Percentiles rank a stretch among this genome's conserved stretches.
phyloP scores from a whole-genome alignment of 495 filamentous ascomycete species.

The Neurospora sp. region DNA sequence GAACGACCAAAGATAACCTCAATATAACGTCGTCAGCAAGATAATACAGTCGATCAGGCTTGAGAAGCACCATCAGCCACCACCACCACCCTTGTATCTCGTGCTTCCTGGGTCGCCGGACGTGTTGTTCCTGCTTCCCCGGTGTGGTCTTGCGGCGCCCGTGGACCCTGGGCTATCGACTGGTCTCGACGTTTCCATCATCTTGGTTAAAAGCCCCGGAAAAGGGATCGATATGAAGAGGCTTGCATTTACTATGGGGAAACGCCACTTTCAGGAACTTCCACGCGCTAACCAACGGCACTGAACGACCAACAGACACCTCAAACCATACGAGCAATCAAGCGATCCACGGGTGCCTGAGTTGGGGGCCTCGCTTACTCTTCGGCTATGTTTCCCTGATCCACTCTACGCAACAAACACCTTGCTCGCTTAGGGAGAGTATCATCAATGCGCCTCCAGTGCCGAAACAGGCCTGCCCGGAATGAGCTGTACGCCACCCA shows the following conservation, averaged over 20 bases:
- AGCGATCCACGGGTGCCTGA: neutral
- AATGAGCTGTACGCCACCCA: neutral
- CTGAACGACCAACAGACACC: neutral
- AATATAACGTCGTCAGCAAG: neutral
- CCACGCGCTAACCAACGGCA: neutral
- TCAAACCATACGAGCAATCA: neutral
- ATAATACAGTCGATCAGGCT: neutral
- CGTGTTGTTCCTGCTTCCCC: slow-evolving; percentile 8
- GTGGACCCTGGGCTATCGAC: neutral
- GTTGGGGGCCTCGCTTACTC: neutral
- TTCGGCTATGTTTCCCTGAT: neutral
- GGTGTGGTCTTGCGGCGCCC: slow-evolving; percentile 6
- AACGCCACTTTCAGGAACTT: neutral
- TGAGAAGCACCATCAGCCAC: too few species aligned
- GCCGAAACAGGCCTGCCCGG: neutral
- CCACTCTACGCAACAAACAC: neutral
- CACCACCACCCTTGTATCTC: neutral
- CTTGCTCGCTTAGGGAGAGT: neutral
- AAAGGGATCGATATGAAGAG: neutral
- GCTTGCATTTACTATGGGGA: neutral
- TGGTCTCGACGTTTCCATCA: neutral
- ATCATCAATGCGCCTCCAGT: neutral
- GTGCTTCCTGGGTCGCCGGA: slow-evolving; percentile 1
- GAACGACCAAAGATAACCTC: neutral
- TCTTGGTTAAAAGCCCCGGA: neutral